A percentile compares a stretch with the other conserved stretches of the same genome.
These are phyloP conservation scores for Clavispora phyllophila DNA, from an alignment of 805 yeast species.

Conservation along the genomic window DNA sequence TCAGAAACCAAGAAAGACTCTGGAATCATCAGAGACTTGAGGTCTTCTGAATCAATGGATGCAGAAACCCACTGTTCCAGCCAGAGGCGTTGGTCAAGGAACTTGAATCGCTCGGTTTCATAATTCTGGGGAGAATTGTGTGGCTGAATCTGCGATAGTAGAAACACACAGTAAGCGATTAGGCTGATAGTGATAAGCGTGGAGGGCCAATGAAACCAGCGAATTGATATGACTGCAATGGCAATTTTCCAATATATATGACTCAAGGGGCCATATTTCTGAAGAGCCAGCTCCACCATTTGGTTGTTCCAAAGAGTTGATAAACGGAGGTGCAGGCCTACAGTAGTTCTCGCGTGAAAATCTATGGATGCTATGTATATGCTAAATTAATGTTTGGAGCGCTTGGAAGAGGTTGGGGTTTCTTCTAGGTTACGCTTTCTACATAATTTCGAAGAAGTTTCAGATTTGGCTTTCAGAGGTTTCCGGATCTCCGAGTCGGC, in stretches of 20 bases:
- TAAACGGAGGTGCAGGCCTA: background rate
- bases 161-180: background rate
- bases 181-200: background rate
- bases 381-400: background rate
- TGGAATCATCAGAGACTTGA: conserved; percentile 29
- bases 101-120: background rate
- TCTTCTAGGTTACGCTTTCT: background rate
- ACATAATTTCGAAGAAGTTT: background rate
- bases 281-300: background rate
- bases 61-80: conserved; percentile 13
- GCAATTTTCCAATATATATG: background rate
- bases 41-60: conserved; percentile 9
- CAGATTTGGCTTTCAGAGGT: background rate
- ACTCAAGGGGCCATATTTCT: background rate
- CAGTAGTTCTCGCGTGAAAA: background rate
- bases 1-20: conserved; percentile 51
- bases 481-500: background rate
- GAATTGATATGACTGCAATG: background rate
- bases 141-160: background rate
- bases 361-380: background rate
- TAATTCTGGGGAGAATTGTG: background rate
- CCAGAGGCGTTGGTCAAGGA: conserved; percentile 28
- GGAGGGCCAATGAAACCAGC: background rate
- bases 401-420: background rate
- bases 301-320: background rate